A percentile compares a stretch with the other conserved stretches of the same genome.
Evolutionary conservation across 768 basidiomycete species (phyloP).

Genomic region (Auricularia heimuer): DNA sequence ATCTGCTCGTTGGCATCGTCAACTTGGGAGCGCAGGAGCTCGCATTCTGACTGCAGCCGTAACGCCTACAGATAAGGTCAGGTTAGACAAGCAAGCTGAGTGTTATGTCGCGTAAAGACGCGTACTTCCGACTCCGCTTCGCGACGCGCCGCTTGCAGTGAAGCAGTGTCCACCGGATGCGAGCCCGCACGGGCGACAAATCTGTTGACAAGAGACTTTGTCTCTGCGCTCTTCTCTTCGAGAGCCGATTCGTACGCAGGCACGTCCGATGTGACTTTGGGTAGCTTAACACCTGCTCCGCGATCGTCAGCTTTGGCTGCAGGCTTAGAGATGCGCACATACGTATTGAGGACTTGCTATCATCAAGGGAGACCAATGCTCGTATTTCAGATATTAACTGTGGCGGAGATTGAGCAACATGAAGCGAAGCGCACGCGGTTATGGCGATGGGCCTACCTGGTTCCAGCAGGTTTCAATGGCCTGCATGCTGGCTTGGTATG

Average conservation of each 20-base stretch:
- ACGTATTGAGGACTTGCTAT: conserved; percentile 23
- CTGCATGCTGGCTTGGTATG: conserved; percentile 60
- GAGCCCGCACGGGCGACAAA: not conserved
- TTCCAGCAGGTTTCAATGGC: conserved; percentile 75
- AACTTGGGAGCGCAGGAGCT: conserved; percentile 38
- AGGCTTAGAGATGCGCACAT: conserved; percentile 20
- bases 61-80: not conserved
- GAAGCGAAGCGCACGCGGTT: not conserved
- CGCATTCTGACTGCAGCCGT: conserved; percentile 45
- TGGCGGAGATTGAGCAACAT: conserved; percentile 2
- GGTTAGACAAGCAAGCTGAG: not conserved
- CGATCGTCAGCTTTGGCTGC: not conserved
- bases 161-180: not conserved
- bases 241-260: not conserved
- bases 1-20: conserved; percentile 40
- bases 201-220: not conserved
- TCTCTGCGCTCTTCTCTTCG: not conserved
- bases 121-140: conserved; percentile 40
- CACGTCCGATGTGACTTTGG: not conserved
- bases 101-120: conserved; percentile 19
- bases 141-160: not conserved
- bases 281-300: not conserved
- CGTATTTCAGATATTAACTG: conserved; percentile 63
- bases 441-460: conserved; percentile 39
- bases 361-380: conserved; percentile 33